phyloP scores from a whole-genome alignment of 495 filamentous ascomycete species.

The Penicillium paradoxum region DNA sequence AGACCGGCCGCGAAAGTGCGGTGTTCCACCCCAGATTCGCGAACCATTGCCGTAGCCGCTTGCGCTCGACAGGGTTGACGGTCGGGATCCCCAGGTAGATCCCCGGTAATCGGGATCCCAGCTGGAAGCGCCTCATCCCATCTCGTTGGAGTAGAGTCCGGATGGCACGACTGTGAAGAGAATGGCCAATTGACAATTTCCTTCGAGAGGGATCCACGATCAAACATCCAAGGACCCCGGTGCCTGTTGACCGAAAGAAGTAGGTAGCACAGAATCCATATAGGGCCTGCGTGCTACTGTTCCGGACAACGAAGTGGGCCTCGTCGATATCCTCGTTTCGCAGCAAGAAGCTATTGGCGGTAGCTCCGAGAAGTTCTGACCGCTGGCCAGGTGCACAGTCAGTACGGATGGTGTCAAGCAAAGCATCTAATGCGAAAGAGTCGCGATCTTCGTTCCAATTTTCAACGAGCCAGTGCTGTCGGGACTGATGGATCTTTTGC shows the following conservation, averaged over 20 bases:
- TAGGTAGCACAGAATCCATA: constrained; percentile 91
- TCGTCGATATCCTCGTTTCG: constrained; percentile 64
- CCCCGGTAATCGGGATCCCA: constrained; percentile 71
- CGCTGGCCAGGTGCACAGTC: constrained; percentile 51
- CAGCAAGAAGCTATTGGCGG: constrained; percentile 70
- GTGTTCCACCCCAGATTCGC: constrained; percentile 69
- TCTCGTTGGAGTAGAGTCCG: constrained; percentile 62
- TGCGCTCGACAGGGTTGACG: constrained; percentile 52
- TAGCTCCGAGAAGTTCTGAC: constrained; percentile 60
- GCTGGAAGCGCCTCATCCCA: constrained; percentile 68
- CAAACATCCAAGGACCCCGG: constrained; percentile 73
- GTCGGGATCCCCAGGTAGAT: constrained; percentile 77
- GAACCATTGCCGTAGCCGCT: constrained; percentile 59
- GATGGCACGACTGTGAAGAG: constrained; percentile 76
- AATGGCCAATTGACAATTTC: constrained; percentile 81
- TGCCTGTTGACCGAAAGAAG: constrained; percentile 60
- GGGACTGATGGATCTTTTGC: constrained; percentile 72
- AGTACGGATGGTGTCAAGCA: constrained; percentile 60
- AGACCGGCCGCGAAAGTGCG: constrained; percentile 55
- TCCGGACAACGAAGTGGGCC: constrained; percentile 83
- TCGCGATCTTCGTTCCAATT: constrained; percentile 75
- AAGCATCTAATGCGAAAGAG: constrained; percentile 58
- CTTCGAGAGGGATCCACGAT: constrained; percentile 79
- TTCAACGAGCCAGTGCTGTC: constrained; percentile 88
- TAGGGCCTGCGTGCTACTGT: constrained; percentile 78